Evolutionary conservation across 2,329 filamentous ascomycete genomes (phyloP).

Genomic region (Aureobasidium musti): DNA sequence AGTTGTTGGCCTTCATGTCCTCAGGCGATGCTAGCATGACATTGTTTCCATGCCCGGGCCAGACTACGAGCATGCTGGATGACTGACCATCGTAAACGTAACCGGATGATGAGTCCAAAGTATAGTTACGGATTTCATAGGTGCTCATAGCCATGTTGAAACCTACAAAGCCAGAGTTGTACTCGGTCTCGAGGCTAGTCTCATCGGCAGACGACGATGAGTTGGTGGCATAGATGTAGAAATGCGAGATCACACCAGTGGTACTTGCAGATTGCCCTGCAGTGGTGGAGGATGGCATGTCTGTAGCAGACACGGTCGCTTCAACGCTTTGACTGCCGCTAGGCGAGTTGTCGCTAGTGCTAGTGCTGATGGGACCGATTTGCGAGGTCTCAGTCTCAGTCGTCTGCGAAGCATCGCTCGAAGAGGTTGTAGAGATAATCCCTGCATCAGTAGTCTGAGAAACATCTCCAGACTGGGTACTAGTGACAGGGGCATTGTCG

Average conservation of each 20-base stretch:
- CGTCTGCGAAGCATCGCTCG: background rate
- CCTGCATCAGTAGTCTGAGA: too few species aligned
- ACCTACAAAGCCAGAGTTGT: conserved; percentile 1
- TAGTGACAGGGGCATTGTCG: background rate
- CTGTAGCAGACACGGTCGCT: background rate
- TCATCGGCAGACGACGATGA: conserved; percentile 25
- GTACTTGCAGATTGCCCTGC: background rate
- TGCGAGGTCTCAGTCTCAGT: background rate
- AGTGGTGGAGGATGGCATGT: background rate
- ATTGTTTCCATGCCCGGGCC: conserved; percentile 18
- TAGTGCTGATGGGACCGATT: background rate
- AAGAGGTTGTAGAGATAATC: background rate
- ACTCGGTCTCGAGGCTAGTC: conserved; percentile 18
- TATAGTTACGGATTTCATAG: conserved; percentile 13
- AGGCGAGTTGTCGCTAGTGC: background rate
- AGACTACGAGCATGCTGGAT: conserved; percentile 4
- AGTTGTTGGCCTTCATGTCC: background rate
- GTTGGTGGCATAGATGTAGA: conserved; percentile 22
- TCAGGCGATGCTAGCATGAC: conserved; percentile 6
- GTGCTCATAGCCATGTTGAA: conserved; percentile 21
- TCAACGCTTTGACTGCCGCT: background rate
- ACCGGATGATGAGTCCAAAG: conserved; percentile 11
- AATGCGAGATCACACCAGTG: background rate
- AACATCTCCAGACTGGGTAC: background rate
- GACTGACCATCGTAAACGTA: conserved; percentile 17